These are phyloP conservation scores for Trichoderma koningii DNA, from an alignment of 2,329 filamentous ascomycete genomes.

Conservation along the genomic window DNA sequence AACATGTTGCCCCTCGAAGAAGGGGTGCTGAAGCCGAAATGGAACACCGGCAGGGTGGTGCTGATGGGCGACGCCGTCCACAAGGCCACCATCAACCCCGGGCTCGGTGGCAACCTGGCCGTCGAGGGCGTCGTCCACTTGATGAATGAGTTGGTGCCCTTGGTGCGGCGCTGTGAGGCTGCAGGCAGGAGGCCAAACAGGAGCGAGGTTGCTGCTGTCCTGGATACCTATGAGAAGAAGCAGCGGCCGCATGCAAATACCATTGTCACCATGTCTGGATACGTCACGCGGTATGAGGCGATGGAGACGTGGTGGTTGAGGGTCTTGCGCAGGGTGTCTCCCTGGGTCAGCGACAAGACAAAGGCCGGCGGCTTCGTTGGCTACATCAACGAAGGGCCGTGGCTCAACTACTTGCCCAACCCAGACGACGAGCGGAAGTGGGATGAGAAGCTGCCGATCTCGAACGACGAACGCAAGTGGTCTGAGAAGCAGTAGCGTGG, in stretches of 20 bases:
- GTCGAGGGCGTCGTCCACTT: slow-evolving; percentile 17
- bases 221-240: slow-evolving; percentile 18
- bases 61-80: slow-evolving; percentile 11
- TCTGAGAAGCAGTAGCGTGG: background rate
- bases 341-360: slow-evolving; percentile 17
- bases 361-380: background rate
- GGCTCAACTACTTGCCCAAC: slow-evolving; percentile 10
- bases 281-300: slow-evolving; percentile 12
- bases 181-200: background rate
- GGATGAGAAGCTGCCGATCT: background rate
- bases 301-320: slow-evolving; percentile 24
- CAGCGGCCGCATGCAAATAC: slow-evolving; percentile 16
- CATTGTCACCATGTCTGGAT: slow-evolving; percentile 9
- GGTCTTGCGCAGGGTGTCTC: slow-evolving; percentile 13
- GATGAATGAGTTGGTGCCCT: slow-evolving; percentile 9
- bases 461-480: background rate
- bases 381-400: slow-evolving; percentile 9
- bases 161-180: slow-evolving; percentile 5
- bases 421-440: background rate
- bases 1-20: slow-evolving; percentile 20
- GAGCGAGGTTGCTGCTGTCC: background rate
- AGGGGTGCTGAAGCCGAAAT: slow-evolving; percentile 12
- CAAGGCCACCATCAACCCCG: slow-evolving; percentile 16
- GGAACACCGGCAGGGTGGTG: slow-evolving; percentile 5
- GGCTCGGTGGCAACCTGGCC: slow-evolving; percentile 7